A percentile compares a stretch with the other conserved stretches of the same genome.
phyloP scores from a whole-genome alignment of 371 early-diverging fungal genomes.

The Rhizopus sp. region DNA sequence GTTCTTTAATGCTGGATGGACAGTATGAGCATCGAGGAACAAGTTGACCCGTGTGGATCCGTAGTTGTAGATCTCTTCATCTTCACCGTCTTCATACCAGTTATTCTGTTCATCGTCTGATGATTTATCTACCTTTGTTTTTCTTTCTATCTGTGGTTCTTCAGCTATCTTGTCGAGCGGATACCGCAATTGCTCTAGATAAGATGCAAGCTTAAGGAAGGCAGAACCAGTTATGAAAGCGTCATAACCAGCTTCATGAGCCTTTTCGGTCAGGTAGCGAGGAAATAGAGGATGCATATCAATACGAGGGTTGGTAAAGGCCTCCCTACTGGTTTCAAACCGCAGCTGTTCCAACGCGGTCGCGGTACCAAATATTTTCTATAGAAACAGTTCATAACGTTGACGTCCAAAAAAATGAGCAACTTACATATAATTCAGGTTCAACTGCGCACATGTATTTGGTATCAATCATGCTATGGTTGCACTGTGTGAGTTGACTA shows the following conservation, averaged over 20 bases:
- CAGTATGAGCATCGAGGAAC: conserved; percentile 10
- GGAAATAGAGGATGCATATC: conserved; percentile 45
- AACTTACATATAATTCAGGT: conserved; percentile 48
- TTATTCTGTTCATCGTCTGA: conserved; percentile 34
- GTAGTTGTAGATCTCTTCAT: conserved; percentile 44
- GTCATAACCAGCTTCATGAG: conserved; percentile 93
- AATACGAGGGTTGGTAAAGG: conserved; percentile 56
- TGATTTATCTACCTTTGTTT: conserved; percentile 19
- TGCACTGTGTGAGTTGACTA: not conserved
- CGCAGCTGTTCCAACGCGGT: conserved; percentile 40
- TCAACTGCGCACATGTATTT: conserved; percentile 71
- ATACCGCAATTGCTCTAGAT: conserved; percentile 21
- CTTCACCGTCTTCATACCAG: conserved; percentile 22
- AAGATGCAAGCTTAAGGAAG: conserved; percentile 35
- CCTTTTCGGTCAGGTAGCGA: conserved; percentile 45
- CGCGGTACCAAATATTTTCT: conserved; percentile 31
- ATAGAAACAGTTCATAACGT: conserved; percentile 1
- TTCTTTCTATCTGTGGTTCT: conserved; percentile 18
- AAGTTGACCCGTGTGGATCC: conserved; percentile 35
- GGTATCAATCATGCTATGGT: conserved; percentile 75
- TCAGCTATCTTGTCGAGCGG: conserved; percentile 17
- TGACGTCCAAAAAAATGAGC: not conserved
- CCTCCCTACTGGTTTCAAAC: conserved; percentile 41
- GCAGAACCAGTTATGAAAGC: conserved; percentile 80
- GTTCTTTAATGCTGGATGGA: conserved; percentile 18